These are phyloP conservation scores for Penicillium egyptiacum DNA, from an alignment of 495 filamentous ascomycete species.

Conservation along the genomic window DNA sequence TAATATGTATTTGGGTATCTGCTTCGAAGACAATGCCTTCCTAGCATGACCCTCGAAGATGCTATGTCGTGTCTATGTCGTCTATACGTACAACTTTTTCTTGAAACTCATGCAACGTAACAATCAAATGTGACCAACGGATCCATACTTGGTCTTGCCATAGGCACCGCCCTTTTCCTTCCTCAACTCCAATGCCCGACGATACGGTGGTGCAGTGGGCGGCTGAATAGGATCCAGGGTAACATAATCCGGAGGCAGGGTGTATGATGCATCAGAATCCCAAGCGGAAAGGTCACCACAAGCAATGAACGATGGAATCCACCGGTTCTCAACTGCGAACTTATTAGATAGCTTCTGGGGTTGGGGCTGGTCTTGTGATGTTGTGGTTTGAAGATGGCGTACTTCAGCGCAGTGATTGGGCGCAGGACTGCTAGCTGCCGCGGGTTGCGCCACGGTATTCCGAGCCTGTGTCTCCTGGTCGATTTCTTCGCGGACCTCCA, in stretches of 20 bases:
- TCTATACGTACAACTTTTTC: conserved; percentile 15
- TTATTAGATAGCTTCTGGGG: conserved; percentile 31
- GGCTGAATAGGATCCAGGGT: conserved; percentile 93
- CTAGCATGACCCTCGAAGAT: conserved; percentile 7
- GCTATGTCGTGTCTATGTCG: conserved; percentile 17
- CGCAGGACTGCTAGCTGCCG: background rate
- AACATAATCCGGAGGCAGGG: conserved; percentile 71
- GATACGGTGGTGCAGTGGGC: conserved; percentile 93
- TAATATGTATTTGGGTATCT: conserved; percentile 14
- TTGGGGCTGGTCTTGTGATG: conserved; percentile 21
- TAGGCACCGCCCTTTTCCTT: conserved; percentile 75
- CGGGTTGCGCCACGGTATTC: conserved; percentile 1
- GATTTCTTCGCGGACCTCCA: conserved; percentile 56
- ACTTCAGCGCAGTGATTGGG: conserved; percentile 24
- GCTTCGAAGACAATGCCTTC: conserved; percentile 2
- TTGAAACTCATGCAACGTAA: conserved; percentile 9
- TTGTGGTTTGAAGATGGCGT: conserved; percentile 33
- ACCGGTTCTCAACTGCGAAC: conserved; percentile 53
- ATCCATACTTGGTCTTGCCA: conserved; percentile 66
- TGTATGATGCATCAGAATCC: conserved; percentile 92
- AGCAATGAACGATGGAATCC: conserved; percentile 92
- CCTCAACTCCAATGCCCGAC: conserved; percentile 81
- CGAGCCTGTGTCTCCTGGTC: conserved; percentile 43
- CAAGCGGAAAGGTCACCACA: conserved; percentile 94
- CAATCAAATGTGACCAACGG: conserved; percentile 29